These are phyloP conservation scores for Euphorbia pulcherrima DNA, from an alignment of 345 rosid species.

Conservation along the genomic window DNA sequence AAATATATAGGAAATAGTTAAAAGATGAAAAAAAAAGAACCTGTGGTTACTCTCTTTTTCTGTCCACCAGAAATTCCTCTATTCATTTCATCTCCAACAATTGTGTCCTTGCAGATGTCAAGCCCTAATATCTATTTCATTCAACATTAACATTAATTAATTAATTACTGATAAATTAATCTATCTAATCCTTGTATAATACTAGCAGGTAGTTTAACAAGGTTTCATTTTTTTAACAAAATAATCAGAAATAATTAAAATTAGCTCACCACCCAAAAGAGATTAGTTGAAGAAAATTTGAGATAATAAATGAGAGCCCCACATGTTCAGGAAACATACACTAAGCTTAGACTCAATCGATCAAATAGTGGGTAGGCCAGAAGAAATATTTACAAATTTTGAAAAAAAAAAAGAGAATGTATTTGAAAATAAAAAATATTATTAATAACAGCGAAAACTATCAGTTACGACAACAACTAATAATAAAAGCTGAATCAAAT, in stretches of 20 bases:
- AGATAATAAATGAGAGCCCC: neutral
- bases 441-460: too few relatives aligned
- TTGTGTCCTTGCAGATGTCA: conserved; percentile 77
- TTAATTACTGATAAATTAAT: neutral
- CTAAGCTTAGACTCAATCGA: neutral
- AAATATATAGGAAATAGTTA: too few relatives aligned
- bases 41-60: conserved; percentile 87
- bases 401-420: too few relatives aligned
- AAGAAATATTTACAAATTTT: conserved; percentile 6
- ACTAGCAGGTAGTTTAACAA: neutral
- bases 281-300: neutral
- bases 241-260: neutral
- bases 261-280: conserved; percentile 7
- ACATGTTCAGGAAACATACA: neutral
- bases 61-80: conserved; percentile 94
- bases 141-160: conserved; percentile 3
- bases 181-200: neutral
- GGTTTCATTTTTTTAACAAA: neutral
- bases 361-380: conserved; percentile 10
- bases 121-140: conserved; percentile 66
- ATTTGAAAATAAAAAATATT: too few relatives aligned
- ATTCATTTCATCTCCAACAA: conserved; percentile 76
- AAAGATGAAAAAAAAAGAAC: too few relatives aligned
- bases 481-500: too few relatives aligned
- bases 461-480: too few relatives aligned